A percentile compares a stretch with the other conserved stretches of the same genome.
Evolutionary conservation across 2,329 filamentous ascomycete genomes (phyloP).

Genomic region (Calonectria hongkongensis): DNA sequence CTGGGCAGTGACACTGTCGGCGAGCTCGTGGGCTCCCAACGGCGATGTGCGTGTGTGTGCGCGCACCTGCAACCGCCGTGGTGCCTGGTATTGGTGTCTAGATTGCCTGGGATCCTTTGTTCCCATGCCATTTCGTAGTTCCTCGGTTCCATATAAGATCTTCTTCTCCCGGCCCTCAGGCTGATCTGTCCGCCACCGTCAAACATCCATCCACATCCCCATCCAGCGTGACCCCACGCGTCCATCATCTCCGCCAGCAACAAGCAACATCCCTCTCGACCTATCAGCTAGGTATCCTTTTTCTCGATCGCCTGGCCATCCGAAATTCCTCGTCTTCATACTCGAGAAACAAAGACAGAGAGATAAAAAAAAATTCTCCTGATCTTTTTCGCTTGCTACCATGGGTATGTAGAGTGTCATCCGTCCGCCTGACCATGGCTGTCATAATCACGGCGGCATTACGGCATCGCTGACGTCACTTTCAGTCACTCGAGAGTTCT

Average conservation of each 20-base stretch:
- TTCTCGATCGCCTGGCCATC: not conserved
- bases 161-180: slow-evolving; percentile 31
- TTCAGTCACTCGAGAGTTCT: slow-evolving; percentile 55
- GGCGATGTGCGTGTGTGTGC: not conserved
- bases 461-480: slow-evolving; percentile 52
- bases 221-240: slow-evolving; percentile 41
- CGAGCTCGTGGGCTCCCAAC: slow-evolving; percentile 15
- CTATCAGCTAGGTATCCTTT: not conserved
- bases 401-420: slow-evolving; percentile 51
- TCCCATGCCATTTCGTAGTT: slow-evolving; percentile 8
- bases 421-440: slow-evolving; percentile 22
- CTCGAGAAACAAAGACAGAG: slow-evolving; percentile 15
- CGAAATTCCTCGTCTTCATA: slow-evolving; percentile 29
- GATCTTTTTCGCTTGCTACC: slow-evolving; percentile 17
- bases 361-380: slow-evolving; percentile 23
- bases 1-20: slow-evolving; percentile 26
- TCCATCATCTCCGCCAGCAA: slow-evolving; percentile 35
- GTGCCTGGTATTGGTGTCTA: slow-evolving; percentile 18
- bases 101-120: not conserved
- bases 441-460: slow-evolving; percentile 35
- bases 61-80: slow-evolving; percentile 8
- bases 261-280: slow-evolving; percentile 15
- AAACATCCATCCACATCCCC: slow-evolving; percentile 24
- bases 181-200: slow-evolving; percentile 34
- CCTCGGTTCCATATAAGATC: slow-evolving; percentile 51